These are phyloP conservation scores for Ogataea haglerorum DNA, from an alignment of 805 yeast species.

Conservation along the genomic window DNA sequence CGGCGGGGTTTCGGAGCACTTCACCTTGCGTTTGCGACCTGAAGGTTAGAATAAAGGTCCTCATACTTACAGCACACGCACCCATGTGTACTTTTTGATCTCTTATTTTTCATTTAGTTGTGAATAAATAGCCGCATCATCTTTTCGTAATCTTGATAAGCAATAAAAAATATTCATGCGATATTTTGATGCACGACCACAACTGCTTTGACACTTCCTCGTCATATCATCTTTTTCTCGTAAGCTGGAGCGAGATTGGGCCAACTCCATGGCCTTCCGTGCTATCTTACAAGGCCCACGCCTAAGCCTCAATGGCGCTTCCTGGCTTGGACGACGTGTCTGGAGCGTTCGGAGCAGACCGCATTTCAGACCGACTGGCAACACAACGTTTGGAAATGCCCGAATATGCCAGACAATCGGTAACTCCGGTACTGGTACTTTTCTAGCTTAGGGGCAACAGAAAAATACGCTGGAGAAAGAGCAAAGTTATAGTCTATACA, in stretches of 20 bases:
- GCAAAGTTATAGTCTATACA: constrained; percentile 51
- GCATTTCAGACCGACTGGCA: constrained; percentile 56
- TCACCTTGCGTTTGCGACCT: constrained; percentile 26
- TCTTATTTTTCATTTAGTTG: background rate
- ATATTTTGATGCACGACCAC: constrained; percentile 35
- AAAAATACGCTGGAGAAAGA: constrained; percentile 58
- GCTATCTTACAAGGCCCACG: constrained; percentile 31
- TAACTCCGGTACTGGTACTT: constrained; percentile 68
- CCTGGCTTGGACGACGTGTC: constrained; percentile 20
- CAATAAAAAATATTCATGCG: background rate
- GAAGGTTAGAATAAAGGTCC: background rate
- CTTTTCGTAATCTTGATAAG: background rate
- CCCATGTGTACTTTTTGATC: constrained; percentile 17
- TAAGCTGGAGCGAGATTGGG: constrained; percentile 48
- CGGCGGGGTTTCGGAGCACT: constrained; percentile 25
- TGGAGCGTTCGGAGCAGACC: constrained; percentile 30
- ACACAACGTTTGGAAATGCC: constrained; percentile 59
- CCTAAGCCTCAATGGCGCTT: constrained; percentile 30
- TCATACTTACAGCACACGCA: constrained; percentile 26
- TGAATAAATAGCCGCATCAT: background rate
- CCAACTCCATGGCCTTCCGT: constrained; percentile 38
- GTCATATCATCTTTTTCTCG: constrained; percentile 49
- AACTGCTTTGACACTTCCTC: constrained; percentile 47
- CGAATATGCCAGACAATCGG: constrained; percentile 63
- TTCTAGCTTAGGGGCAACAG: constrained; percentile 63